Evolutionary conservation across 768 basidiomycete species (phyloP).

Genomic region (Neoboletus subvelutipes): DNA sequence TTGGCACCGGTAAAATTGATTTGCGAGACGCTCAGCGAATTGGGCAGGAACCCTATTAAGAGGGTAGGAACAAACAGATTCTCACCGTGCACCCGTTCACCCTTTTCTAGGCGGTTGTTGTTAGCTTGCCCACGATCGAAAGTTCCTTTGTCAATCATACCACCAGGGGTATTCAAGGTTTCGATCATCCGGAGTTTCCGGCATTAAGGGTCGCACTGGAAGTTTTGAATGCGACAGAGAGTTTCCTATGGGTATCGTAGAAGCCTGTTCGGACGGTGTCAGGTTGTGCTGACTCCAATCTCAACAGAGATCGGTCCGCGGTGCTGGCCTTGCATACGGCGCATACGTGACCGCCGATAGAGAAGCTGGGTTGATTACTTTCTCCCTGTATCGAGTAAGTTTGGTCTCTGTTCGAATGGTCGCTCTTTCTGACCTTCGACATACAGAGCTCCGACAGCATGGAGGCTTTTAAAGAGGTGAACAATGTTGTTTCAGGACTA

Average conservation of each 20-base stretch:
- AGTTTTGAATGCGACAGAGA: constrained; percentile 90
- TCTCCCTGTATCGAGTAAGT: constrained; percentile 76
- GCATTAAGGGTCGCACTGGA: constrained; percentile 83
- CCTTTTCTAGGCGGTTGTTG: constrained; percentile 65
- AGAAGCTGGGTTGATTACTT: constrained; percentile 75
- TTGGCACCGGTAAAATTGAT: constrained; percentile 68
- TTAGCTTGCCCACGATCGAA: constrained; percentile 92
- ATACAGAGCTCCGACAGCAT: constrained; percentile 75
- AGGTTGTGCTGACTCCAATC: constrained; percentile 7
- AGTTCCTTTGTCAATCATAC: constrained; percentile 83
- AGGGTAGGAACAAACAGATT: constrained; percentile 46
- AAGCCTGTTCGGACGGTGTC: neutral
- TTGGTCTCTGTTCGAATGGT: neutral
- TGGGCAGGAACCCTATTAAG: constrained; percentile 71
- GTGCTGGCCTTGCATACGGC: constrained; percentile 94
- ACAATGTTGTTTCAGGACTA: constrained; percentile 73
- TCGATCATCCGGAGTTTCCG: constrained; percentile 79
- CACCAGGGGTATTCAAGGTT: constrained; percentile 76
- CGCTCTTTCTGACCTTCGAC: constrained; percentile 4
- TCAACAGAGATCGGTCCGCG: constrained; percentile 79
- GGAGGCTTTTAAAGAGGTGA: constrained; percentile 78
- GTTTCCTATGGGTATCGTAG: constrained; percentile 81
- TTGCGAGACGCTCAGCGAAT: constrained; percentile 64
- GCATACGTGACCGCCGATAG: constrained; percentile 71
- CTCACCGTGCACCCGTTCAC: neutral